These are phyloP conservation scores for Albophoma yamanashiensis DNA, from an alignment of 2,329 filamentous ascomycete species.

Conservation along the genomic window DNA sequence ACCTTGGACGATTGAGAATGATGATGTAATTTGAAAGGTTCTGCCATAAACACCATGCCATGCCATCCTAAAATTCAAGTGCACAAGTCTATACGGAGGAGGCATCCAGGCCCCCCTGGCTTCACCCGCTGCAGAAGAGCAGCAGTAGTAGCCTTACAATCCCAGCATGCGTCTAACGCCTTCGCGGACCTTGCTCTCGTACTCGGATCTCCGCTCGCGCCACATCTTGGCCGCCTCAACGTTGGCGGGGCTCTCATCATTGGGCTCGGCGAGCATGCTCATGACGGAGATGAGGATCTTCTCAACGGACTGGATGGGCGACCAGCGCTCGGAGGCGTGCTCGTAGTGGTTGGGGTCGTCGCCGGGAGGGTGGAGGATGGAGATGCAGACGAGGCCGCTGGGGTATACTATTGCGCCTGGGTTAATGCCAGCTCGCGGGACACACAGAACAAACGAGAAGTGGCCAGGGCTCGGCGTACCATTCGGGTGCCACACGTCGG, in stretches of 20 bases:
- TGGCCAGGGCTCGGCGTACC: conserved; percentile 39
- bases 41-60: conserved; percentile 12
- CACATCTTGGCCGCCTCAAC: conserved; percentile 96
- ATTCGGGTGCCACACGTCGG: conserved; percentile 94
- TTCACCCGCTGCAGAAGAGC: background rate
- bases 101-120: background rate
- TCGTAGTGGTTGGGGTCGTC: conserved; percentile 99
- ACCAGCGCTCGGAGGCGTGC: conserved; percentile 90
- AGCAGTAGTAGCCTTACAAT: conserved; percentile 30
- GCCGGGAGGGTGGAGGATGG: conserved; percentile 91
- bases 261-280: conserved; percentile 96
- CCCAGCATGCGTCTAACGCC: conserved; percentile 73
- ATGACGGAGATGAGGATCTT: conserved; percentile 96
- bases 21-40: background rate
- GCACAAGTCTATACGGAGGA: background rate
- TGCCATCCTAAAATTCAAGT: conserved; percentile 3
- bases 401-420: conserved; percentile 58
- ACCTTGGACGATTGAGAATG: background rate
- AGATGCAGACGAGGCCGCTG: conserved; percentile 89
- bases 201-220: conserved; percentile 73
- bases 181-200: conserved; percentile 75
- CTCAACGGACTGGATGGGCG: conserved; percentile 91
- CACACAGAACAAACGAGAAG: background rate
- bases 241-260: conserved; percentile 93
- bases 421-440: background rate